Evolutionary conservation across 352 stramenopile genomes (phyloP).

Genomic region (Phytophthora sojae): DNA sequence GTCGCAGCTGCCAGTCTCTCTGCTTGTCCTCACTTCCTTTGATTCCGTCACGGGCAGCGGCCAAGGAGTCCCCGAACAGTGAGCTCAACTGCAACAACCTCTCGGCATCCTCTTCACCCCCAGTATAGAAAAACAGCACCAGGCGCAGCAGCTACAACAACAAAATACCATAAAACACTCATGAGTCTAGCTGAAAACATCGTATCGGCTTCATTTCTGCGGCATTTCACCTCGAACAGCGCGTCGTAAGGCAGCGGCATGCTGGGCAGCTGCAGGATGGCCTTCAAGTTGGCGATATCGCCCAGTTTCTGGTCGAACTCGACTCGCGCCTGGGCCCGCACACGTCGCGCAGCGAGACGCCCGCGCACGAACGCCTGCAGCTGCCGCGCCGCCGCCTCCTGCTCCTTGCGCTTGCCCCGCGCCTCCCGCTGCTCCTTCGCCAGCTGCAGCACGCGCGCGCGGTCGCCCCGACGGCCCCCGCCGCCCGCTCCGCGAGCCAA

Average conservation of each 20-base stretch:
- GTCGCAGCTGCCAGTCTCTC: constrained; percentile 47
- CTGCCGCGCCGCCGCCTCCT: constrained; percentile 36
- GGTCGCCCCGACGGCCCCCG: constrained; percentile 36
- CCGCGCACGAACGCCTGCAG: constrained; percentile 61
- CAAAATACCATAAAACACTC: not conserved
- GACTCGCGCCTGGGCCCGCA: constrained; percentile 19
- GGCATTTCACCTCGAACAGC: constrained; percentile 49
- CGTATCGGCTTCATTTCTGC: constrained; percentile 2
- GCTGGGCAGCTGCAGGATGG: constrained; percentile 54
- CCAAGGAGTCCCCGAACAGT: constrained; percentile 38
- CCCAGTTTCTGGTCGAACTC: constrained; percentile 66
- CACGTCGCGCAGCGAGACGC: constrained; percentile 30
- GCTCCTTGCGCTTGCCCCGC: constrained; percentile 48
- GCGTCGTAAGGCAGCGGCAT: constrained; percentile 60
- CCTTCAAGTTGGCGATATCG: constrained; percentile 64
- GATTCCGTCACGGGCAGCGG: constrained; percentile 24
- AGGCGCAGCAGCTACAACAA: constrained; percentile 48
- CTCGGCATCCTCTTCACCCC: constrained; percentile 30
- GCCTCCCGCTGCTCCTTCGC: constrained; percentile 57
- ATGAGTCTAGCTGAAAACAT: constrained; percentile 10
- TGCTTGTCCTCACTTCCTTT: constrained; percentile 20
- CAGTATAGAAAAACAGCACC: constrained; percentile 52
- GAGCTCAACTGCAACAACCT: constrained; percentile 37
- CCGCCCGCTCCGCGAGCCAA: constrained; percentile 37
- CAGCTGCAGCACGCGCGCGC: constrained; percentile 60